These are phyloP conservation scores for Tuber magnatum DNA, from an alignment of 495 filamentous ascomycete genomes.

Conservation along the genomic window DNA sequence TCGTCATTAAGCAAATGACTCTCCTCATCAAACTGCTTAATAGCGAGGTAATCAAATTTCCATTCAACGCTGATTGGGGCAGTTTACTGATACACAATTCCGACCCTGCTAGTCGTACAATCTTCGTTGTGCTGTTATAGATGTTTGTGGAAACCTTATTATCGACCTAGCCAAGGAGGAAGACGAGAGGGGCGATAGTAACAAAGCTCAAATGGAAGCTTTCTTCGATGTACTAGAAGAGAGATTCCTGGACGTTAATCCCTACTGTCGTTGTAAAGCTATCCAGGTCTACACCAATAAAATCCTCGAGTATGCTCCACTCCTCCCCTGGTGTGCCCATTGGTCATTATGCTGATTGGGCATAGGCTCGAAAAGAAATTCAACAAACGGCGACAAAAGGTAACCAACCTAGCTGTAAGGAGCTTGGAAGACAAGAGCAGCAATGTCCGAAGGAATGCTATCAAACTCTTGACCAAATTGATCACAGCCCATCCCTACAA, in stretches of 20 bases:
- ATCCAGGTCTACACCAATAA: conserved; percentile 82
- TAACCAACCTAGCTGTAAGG: conserved; percentile 72
- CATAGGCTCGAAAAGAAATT: conserved; percentile 76
- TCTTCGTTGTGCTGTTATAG: conserved; percentile 84
- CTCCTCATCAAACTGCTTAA: conserved; percentile 87
- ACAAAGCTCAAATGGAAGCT: conserved; percentile 86
- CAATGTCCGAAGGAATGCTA: conserved; percentile 88
- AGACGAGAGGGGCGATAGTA: conserved; percentile 80
- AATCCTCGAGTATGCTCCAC: conserved; percentile 57
- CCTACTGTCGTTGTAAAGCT: conserved; percentile 84
- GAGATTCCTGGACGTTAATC: conserved; percentile 92
- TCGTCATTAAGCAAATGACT: conserved; percentile 97
- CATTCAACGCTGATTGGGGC: not conserved
- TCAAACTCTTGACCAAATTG: conserved; percentile 79
- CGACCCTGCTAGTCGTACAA: conserved; percentile 65
- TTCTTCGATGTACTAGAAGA: conserved; percentile 97
- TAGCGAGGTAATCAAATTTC: conserved; percentile 61
- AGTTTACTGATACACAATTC: conserved; percentile 33
- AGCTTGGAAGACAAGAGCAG: conserved; percentile 97
- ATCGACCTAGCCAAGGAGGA: conserved; percentile 73
- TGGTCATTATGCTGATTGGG: not conserved
- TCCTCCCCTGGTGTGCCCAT: not conserved
- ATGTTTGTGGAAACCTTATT: conserved; percentile 97
- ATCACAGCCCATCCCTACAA: conserved; percentile 91
- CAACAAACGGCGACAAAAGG: conserved; percentile 79